Evolutionary conservation across 78 protist genomes (phyloP).

Genomic region (Dictyostelium discoideum): DNA sequence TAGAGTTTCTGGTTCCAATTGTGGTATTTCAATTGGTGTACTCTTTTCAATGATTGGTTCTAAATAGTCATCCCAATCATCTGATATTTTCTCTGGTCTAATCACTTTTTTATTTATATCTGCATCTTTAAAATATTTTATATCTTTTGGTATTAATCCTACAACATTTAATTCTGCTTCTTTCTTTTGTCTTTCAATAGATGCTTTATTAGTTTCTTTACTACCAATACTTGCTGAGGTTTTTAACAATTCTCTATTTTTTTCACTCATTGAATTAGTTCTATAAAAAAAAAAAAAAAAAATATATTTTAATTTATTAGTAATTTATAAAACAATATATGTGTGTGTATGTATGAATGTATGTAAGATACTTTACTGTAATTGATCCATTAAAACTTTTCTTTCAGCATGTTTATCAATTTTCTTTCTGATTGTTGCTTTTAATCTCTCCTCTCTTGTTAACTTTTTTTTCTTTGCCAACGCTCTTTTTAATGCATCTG

Average conservation of each 20-base stretch:
- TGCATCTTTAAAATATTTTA: not conserved
- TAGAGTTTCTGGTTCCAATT: conserved; percentile 4
- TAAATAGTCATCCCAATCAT: conserved; percentile 27
- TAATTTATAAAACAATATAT: not conserved
- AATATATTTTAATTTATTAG: not conserved
- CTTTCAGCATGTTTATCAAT: conserved; percentile 67
- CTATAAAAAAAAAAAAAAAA: not conserved
- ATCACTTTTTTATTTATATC: conserved; percentile 7
- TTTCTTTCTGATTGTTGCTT: conserved; percentile 24
- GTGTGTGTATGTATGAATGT: not conserved
- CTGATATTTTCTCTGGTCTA: conserved; percentile 15
- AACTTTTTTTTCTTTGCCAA: conserved; percentile 2
- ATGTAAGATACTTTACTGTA: conserved; percentile 21
- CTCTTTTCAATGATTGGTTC: conserved; percentile 23
- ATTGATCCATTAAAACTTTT: conserved; percentile 34
- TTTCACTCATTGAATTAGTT: conserved; percentile 36
- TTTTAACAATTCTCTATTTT: conserved; percentile 30
- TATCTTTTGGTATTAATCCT: conserved; percentile 41
- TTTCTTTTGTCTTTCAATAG: conserved; percentile 26
- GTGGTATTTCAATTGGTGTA: not conserved
- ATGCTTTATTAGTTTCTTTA: conserved; percentile 63
- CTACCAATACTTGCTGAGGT: conserved; percentile 38
- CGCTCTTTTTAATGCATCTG: not conserved
- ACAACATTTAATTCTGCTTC: conserved; percentile 19
- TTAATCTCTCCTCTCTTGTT: conserved; percentile 56